These are phyloP conservation scores for Salix viminalis DNA, from an alignment of 345 rosid species.

Conservation along the genomic window DNA sequence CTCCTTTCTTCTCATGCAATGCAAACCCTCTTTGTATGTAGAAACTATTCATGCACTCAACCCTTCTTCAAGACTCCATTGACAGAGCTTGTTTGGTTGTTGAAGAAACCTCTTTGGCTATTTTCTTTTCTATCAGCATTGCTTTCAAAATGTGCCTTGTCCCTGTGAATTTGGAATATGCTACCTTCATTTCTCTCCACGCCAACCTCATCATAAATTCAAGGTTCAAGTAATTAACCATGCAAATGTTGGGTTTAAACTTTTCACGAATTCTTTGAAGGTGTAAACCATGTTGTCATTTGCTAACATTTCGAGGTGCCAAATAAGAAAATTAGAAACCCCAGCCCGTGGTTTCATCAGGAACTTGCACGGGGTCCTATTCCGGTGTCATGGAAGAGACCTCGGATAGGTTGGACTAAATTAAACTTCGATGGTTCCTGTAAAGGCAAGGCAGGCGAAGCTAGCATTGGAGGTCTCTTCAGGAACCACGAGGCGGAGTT, in stretches of 20 bases:
- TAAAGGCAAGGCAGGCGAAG: conserved; percentile 42
- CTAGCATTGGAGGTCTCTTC: conserved; percentile 82
- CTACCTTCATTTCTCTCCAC: conserved; percentile 22
- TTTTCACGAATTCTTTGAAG: background rate
- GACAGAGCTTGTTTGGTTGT: conserved; percentile 11
- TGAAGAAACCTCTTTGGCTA: conserved; percentile 23
- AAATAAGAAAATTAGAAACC: conserved; percentile 22
- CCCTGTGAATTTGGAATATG: conserved; percentile 11
- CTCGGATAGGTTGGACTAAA: conserved; percentile 67
- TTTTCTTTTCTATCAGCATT: background rate
- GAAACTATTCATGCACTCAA: conserved; percentile 11
- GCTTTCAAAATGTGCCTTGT: conserved; percentile 17
- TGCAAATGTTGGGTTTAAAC: background rate
- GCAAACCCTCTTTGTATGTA: background rate
- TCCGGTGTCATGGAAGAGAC: conserved; percentile 74
- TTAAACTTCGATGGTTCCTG: conserved; percentile 78
- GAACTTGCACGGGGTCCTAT: conserved; percentile 45
- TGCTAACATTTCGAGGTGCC: conserved; percentile 33
- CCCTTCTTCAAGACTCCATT: conserved; percentile 4
- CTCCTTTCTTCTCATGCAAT: conserved; percentile 16
- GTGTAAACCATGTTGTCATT: conserved; percentile 28
- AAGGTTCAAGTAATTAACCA: conserved; percentile 1
- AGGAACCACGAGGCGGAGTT: conserved; percentile 77
- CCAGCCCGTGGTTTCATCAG: conserved; percentile 30
- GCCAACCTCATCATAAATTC: conserved; percentile 12